phyloP scores from a whole-genome alignment of 2,329 filamentous ascomycete genomes.

The Scedosporium apiospermum region DNA sequence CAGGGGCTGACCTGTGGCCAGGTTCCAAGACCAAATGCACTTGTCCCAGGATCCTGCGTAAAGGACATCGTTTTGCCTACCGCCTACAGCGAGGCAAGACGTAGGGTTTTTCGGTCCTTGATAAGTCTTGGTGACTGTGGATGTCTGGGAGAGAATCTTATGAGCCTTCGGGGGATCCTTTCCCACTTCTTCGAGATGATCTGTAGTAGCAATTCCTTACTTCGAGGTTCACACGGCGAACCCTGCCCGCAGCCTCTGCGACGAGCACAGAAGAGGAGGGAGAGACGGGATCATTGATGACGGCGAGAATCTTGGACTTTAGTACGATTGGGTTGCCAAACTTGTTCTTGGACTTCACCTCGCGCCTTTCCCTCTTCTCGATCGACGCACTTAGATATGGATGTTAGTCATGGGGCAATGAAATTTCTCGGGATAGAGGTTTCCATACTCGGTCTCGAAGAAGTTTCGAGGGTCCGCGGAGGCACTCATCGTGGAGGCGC shows the following conservation, averaged over 20 bases:
- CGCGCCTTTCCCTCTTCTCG: slow-evolving; percentile 47
- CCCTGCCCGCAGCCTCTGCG: slow-evolving; percentile 77
- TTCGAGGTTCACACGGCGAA: slow-evolving; percentile 65
- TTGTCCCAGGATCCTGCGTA: slow-evolving; percentile 96
- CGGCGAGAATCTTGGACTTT: slow-evolving; percentile 77
- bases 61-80: slow-evolving; percentile 45
- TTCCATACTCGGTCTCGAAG: slow-evolving; percentile 79
- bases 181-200: not conserved
- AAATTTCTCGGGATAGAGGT: not conserved
- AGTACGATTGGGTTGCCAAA: slow-evolving; percentile 73
- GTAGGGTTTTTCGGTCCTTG: slow-evolving; percentile 71
- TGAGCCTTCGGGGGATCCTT: not conserved
- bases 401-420: not conserved
- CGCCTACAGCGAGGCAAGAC: slow-evolving; percentile 63
- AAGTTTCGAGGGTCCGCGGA: slow-evolving; percentile 71
- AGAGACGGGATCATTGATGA: slow-evolving; percentile 56
- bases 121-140: slow-evolving; percentile 35
- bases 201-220: slow-evolving; percentile 33
- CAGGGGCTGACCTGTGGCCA: slow-evolving; percentile 42
- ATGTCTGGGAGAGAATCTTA: not conserved
- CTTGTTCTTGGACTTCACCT: slow-evolving; percentile 63
- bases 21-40: slow-evolving; percentile 75
- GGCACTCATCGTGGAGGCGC: slow-evolving; percentile 8
- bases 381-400: slow-evolving; percentile 35
- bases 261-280: slow-evolving; percentile 56